Percentiles rank a stretch among this genome's conserved stretches.
These are phyloP conservation scores for Pseudogymnoascus sp. DNA, from an alignment of 2,329 filamentous ascomycete species.

Conservation along the genomic window DNA sequence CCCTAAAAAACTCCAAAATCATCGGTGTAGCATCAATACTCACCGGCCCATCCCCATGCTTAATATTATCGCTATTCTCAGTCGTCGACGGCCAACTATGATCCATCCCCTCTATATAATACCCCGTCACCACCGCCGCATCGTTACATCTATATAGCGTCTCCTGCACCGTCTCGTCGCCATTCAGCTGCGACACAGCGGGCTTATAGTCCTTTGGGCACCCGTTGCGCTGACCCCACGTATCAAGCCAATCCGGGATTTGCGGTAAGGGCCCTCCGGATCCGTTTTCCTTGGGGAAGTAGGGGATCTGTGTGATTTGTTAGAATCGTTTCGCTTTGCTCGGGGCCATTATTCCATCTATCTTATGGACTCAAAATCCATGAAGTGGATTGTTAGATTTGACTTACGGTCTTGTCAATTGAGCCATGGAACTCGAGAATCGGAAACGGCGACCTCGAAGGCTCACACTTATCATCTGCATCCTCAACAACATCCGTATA, in stretches of 20 bases:
- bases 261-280: conserved; percentile 36
- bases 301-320: neutral
- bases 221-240: conserved; percentile 32
- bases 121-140: neutral
- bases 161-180: conserved; percentile 20
- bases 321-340: neutral
- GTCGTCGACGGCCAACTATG: conserved; percentile 35
- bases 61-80: conserved; percentile 28
- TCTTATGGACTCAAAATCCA: neutral
- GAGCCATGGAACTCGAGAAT: conserved; percentile 43
- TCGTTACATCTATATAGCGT: conserved; percentile 15
- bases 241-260: conserved; percentile 32
- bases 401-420: neutral
- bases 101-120: conserved; percentile 21
- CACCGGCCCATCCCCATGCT: conserved; percentile 25
- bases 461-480: conserved; percentile 27
- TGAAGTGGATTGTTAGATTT: neutral
- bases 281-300: conserved; percentile 30
- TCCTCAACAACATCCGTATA: conserved; percentile 30
- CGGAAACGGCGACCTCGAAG: conserved; percentile 31
- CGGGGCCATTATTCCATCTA: neutral
- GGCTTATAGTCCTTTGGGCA: conserved; percentile 20
- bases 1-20: conserved; percentile 33
- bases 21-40: conserved; percentile 32
- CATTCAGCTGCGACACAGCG: conserved; percentile 25